These are phyloP conservation scores for Saxophila tyrrhenica DNA, from an alignment of 495 filamentous ascomycete genomes.

Conservation along the genomic window DNA sequence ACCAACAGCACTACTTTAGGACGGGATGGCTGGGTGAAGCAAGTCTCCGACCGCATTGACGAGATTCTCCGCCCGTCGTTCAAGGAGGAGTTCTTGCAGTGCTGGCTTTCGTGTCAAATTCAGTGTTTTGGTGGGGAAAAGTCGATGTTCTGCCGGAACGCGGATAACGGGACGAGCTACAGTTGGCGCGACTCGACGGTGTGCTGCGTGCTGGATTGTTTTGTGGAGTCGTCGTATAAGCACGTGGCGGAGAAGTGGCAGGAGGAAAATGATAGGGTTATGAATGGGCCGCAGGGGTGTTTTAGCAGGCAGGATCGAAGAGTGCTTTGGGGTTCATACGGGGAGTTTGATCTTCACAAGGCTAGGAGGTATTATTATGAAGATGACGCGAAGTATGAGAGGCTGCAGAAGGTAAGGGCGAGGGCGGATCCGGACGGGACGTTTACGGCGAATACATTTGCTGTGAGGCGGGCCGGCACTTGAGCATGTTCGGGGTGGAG, in stretches of 20 bases:
- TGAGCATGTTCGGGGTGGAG: too few relatives aligned
- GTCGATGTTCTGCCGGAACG: constrained; percentile 30
- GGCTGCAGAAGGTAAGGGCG: constrained; percentile 27
- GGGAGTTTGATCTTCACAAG: constrained; percentile 27
- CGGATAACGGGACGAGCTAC: constrained; percentile 31
- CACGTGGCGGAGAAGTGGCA: constrained; percentile 31
- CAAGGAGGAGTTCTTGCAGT: constrained; percentile 15
- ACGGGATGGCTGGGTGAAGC: constrained; percentile 28
- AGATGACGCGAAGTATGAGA: constrained; percentile 31
- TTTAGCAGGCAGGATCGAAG: constrained; percentile 32
- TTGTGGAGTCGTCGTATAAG: constrained; percentile 24
- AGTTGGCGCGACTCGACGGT: constrained; percentile 35
- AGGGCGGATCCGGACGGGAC: constrained; percentile 29
- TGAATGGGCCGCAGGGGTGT: constrained; percentile 25
- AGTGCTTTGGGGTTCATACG: constrained; percentile 32
- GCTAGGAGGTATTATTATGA: constrained; percentile 32
- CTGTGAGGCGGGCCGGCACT: constrained; percentile 14
- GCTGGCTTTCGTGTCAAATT: constrained; percentile 31
- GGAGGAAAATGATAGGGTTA: constrained; percentile 27
- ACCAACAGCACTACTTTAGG: constrained; percentile 28
- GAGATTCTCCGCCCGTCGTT: constrained; percentile 23
- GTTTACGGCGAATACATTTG: constrained; percentile 31
- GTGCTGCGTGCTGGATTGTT: constrained; percentile 27
- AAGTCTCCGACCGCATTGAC: constrained; percentile 28
- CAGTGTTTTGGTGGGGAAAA: constrained; percentile 32